These are phyloP conservation scores for Hordeum pubiflorum DNA, from an alignment of 202 grass and related monocot species.

Conservation along the genomic window DNA sequence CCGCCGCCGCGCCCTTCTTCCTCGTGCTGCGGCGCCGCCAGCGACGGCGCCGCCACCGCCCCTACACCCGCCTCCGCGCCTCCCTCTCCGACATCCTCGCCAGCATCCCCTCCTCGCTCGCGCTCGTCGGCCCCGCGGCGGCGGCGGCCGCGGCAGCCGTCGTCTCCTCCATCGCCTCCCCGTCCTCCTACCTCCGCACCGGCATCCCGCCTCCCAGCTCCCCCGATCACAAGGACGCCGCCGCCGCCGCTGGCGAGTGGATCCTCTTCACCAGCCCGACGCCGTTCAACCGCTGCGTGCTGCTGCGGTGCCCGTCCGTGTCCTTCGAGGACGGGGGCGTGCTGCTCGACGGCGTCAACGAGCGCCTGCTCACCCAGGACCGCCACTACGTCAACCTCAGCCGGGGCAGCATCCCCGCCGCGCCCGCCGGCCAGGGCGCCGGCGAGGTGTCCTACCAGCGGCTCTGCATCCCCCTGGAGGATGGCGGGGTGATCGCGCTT, in stretches of 20 bases:
- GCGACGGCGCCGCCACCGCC: constrained; percentile 27
- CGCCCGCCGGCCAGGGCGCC: neutral
- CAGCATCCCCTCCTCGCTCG: constrained; percentile 41
- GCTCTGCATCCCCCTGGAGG: constrained; percentile 54
- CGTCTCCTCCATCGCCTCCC: constrained; percentile 30
- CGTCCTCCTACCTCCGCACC: constrained; percentile 23
- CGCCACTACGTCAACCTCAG: constrained; percentile 80
- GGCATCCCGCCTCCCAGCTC: neutral
- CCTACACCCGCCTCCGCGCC: constrained; percentile 13
- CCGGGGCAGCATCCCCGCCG: constrained; percentile 36
- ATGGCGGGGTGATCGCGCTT: constrained; percentile 75
- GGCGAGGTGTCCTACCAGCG: constrained; percentile 60
- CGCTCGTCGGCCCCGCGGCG: constrained; percentile 46
- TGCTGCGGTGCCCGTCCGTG: constrained; percentile 84
- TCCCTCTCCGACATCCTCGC: constrained; percentile 47
- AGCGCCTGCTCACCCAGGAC: constrained; percentile 54
- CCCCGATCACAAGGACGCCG: neutral
- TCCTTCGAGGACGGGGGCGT: constrained; percentile 73
- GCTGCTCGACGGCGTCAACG: constrained; percentile 70
- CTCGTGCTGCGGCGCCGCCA: constrained; percentile 24
- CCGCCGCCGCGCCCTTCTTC: neutral
- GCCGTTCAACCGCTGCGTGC: constrained; percentile 79
- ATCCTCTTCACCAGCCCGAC: constrained; percentile 78
- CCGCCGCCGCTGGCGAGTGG: constrained; percentile 55
- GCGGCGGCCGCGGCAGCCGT: constrained; percentile 39